These are phyloP conservation scores for Primulina tabacum DNA, from an alignment of 257 asterid species.

Conservation along the genomic window DNA sequence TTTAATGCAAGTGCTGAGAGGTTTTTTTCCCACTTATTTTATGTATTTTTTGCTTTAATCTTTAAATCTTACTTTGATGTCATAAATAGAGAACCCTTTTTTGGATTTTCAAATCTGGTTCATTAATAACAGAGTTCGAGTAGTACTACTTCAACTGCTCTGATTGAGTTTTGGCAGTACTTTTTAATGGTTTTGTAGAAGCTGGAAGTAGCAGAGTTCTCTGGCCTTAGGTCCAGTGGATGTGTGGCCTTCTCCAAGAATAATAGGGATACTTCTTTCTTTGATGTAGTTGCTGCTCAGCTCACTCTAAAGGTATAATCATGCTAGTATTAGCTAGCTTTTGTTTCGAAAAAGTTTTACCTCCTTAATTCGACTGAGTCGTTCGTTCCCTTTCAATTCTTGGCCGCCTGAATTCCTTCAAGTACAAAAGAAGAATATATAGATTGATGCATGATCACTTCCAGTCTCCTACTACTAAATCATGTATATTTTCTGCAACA, in stretches of 20 bases:
- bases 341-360: too few relatives aligned
- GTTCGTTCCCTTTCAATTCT: too few relatives aligned
- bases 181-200: slow-evolving; percentile 37
- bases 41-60: too few relatives aligned
- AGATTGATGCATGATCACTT: neutral
- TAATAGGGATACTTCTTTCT: slow-evolving; percentile 55
- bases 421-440: too few relatives aligned
- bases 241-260: slow-evolving; percentile 51
- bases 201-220: slow-evolving; percentile 62
- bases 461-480: neutral
- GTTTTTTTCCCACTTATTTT: too few relatives aligned
- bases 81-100: neutral
- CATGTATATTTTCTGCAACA: slow-evolving; percentile 5
- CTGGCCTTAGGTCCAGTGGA: slow-evolving; percentile 64
- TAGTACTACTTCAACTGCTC: neutral
- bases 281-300: slow-evolving; percentile 63
- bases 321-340: too few relatives aligned
- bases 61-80: too few relatives aligned
- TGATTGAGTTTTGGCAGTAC: slow-evolving; percentile 5
- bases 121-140: too few relatives aligned
- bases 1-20: too few relatives aligned
- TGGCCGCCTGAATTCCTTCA: too few relatives aligned
- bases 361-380: too few relatives aligned
- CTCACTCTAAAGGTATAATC: slow-evolving; percentile 53
- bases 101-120: neutral